A percentile compares a stretch with the other conserved stretches of the same genome.
These are phyloP conservation scores for Rutidosis leptorrhynchoides DNA, from an alignment of 129 eudicot species.

Conservation along the genomic window DNA sequence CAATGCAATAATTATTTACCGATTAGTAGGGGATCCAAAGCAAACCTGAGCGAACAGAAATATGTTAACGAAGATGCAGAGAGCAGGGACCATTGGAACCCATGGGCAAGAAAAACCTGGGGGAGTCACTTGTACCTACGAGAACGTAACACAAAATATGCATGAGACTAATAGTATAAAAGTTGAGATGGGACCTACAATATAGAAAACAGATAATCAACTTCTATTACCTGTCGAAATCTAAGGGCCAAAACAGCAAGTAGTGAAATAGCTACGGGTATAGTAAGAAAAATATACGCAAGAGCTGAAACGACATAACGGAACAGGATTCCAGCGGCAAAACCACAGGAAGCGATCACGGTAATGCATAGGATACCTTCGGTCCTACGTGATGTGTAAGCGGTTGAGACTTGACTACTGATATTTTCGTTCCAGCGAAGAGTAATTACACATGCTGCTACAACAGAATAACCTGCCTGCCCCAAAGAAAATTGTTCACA, in stretches of 20 bases:
- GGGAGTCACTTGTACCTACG: slow-evolving; percentile 52
- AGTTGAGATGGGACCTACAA: not conserved
- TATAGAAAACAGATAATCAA: not conserved
- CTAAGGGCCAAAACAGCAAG: slow-evolving; percentile 55
- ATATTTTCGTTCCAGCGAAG: slow-evolving; percentile 71
- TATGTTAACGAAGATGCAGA: slow-evolving; percentile 81
- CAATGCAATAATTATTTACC: not conserved
- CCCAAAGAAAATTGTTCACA: slow-evolving; percentile 23
- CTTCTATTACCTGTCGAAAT: slow-evolving; percentile 63
- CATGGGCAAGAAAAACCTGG: slow-evolving; percentile 94
- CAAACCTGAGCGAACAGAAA: slow-evolving; percentile 95
- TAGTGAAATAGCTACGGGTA: slow-evolving; percentile 49
- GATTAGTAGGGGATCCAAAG: not conserved
- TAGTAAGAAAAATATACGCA: slow-evolving; percentile 31
- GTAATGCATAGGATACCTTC: slow-evolving; percentile 73
- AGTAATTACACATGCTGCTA: slow-evolving; percentile 86
- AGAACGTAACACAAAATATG: slow-evolving; percentile 14
- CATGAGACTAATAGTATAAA: not conserved
- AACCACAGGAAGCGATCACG: slow-evolving; percentile 67
- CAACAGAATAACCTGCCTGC: slow-evolving; percentile 98
- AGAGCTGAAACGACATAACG: slow-evolving; percentile 58
- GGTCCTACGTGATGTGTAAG: slow-evolving; percentile 44
- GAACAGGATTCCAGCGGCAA: slow-evolving; percentile 65
- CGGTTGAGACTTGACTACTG: slow-evolving; percentile 30
- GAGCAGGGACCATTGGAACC: slow-evolving; percentile 79